Conservation (phyloP, 352 stramenopile species). For the Phytopythium aichiense region DNA sequence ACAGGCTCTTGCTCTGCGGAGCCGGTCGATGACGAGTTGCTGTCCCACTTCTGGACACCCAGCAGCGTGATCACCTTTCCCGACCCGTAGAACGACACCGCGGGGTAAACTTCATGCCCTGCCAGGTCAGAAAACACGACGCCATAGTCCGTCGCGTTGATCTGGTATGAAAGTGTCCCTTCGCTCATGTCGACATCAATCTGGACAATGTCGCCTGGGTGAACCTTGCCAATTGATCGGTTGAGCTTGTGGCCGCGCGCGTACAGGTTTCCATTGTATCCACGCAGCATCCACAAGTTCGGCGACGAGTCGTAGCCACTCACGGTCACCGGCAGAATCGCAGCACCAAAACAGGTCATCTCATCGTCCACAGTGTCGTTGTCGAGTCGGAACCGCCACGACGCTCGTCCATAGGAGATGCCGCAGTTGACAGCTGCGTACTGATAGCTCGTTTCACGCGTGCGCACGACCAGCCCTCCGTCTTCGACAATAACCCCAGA, state of each 20-base stretch:
- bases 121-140: constrained; percentile 81
- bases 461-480: constrained; percentile 65
- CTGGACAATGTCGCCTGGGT: constrained; percentile 84
- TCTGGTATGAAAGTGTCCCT: constrained; percentile 84
- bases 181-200: constrained; percentile 88
- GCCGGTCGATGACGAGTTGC: constrained; percentile 7
- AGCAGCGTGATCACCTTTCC: constrained; percentile 84
- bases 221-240: constrained; percentile 83
- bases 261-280: constrained; percentile 92
- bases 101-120: constrained; percentile 81
- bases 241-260: constrained; percentile 84
- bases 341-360: constrained; percentile 90
- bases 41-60: constrained; percentile 76
- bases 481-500: constrained; percentile 78
- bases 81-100: constrained; percentile 88
- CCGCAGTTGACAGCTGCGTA: constrained; percentile 81
- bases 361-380: constrained; percentile 89
- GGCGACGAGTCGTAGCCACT: constrained; percentile 89
- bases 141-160: constrained; percentile 88
- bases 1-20: constrained; percentile 47
- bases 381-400: constrained; percentile 86
- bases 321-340: constrained; percentile 83
- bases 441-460: constrained; percentile 85
- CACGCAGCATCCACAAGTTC: constrained; percentile 89
- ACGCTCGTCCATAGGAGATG: constrained; percentile 73